Evolutionary conservation across 352 stramenopile genomes (phyloP), one percentile per base, ranked within the genome.

Genomic region (Thalassiosira mediterranea): DNA sequence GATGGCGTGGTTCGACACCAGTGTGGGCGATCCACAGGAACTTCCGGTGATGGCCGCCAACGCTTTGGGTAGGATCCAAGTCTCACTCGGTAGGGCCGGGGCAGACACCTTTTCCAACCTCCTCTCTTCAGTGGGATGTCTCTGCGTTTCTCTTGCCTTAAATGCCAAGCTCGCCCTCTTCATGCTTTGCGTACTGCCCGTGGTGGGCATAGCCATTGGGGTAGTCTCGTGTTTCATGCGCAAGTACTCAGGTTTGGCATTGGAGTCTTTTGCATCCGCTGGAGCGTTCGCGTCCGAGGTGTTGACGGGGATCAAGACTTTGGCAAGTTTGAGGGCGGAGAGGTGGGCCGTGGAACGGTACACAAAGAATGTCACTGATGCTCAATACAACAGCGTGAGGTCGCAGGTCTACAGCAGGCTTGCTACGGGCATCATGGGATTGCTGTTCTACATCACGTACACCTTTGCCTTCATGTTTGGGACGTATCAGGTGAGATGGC

Each of bases 401-500:
- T 34, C 51, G 17, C 21, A 63, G 38, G 29, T 73, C 21, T 68
- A 59, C 31, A 28, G 17, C 17, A 78, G 59, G n/a, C 29, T 78
- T 13, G 53, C 53, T 13, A 51, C 57, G 32, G 72, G 54, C 11
- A 10, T 82, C 8, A 78, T 78, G 57, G 72, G 66, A 28, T 63
- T 82, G 17, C 46, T 82, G 28, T 82, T 82, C 46, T 82, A 82
- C 38, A 15, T 62, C 15, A 82, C 68, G 3, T 82, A 82, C 32
- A 70, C 58, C 0, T 60, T 73, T 63, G 72, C 72, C 23, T 82
- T 82, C 44, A 58, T 62, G 2, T 73, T 78, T 61, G 72, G 72
- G 21, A 82, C 72, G 10, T 59, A 77, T 60, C 72, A 82, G 28
- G 65, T 66, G 31, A 49, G 19, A 21, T 17, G 19, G 17, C 25